A percentile compares a stretch with the other conserved stretches of the same genome.
These are phyloP conservation scores for Peniophora sp. DNA, from an alignment of 1,284 basidiomycete species.

Conservation along the genomic window DNA sequence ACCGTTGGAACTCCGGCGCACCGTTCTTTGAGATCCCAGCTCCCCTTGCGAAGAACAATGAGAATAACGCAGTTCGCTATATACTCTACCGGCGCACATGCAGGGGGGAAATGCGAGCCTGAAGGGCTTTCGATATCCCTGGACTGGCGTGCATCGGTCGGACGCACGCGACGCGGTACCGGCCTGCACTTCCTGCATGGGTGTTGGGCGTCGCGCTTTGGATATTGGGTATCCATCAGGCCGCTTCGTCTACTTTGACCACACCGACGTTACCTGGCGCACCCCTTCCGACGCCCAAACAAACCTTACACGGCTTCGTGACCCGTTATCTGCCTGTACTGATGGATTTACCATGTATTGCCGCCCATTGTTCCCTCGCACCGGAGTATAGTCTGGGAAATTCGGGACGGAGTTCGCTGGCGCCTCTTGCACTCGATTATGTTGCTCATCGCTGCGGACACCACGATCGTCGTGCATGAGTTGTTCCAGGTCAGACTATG, in stretches of 20 bases:
- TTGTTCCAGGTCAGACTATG: no score
- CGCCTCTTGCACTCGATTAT: not conserved
- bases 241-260: not conserved
- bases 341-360: not conserved
- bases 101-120: constrained; percentile 36
- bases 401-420: not conserved
- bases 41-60: constrained; percentile 31
- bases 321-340: not conserved
- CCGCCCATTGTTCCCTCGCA: not conserved
- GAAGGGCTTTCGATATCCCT: constrained; percentile 41
- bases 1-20: constrained; percentile 68
- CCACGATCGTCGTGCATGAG: not conserved
- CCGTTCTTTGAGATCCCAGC: constrained; percentile 43
- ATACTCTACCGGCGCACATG: constrained; percentile 33
- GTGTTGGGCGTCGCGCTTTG: constrained; percentile 38
- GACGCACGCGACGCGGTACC: constrained; percentile 69
- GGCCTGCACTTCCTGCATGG: constrained; percentile 65
- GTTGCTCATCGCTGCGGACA: not conserved
- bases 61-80: constrained; percentile 30
- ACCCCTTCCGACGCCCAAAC: not conserved
- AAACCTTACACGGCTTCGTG: not conserved
- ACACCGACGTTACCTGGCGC: not conserved
- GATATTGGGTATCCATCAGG: not conserved
- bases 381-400: not conserved
- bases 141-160: constrained; percentile 63